phyloP scores from a whole-genome alignment of 106 monocot genomes.

The Triglochin maritima region DNA sequence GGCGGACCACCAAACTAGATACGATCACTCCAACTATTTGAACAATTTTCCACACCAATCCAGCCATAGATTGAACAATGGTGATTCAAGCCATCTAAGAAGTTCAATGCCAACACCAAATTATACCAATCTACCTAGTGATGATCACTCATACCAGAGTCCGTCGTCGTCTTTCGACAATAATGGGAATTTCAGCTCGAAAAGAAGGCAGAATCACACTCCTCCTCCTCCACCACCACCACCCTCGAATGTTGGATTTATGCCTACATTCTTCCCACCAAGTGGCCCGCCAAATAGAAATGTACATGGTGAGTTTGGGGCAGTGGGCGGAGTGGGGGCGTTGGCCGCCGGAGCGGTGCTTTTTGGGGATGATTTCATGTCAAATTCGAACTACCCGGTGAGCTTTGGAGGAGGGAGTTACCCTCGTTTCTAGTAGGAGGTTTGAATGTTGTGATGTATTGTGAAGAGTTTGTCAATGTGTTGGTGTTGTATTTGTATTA shows the following conservation, averaged over 20 bases:
- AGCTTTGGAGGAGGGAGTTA: slow-evolving; percentile 22
- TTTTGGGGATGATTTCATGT: slow-evolving; percentile 77
- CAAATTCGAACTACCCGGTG: slow-evolving; percentile 15
- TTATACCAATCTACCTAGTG: neutral
- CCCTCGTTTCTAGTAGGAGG: no score
- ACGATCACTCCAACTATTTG: slow-evolving; percentile 4
- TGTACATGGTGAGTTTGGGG: slow-evolving; percentile 18
- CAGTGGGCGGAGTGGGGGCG: slow-evolving; percentile 51
- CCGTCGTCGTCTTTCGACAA: neutral
- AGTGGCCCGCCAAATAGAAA: slow-evolving; percentile 13
- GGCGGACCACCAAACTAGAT: neutral
- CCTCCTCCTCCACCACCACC: slow-evolving; percentile 45
- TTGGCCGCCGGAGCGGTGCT: slow-evolving; percentile 63
- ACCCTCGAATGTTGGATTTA: slow-evolving; percentile 40
- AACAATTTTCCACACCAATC: neutral
- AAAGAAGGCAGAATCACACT: neutral
- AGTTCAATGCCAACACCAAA: neutral
- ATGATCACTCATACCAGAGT: neutral
- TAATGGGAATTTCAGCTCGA: no score
- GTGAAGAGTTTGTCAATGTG: no score
- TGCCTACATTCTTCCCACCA: slow-evolving; percentile 39
- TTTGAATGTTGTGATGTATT: no score
- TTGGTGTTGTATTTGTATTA: no score
- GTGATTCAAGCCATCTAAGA: no score
- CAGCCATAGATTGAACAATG: neutral